Percentiles rank a stretch among this genome's conserved stretches.
Evolutionary conservation across 192 early-diverging fungal genomes (phyloP).

Genomic region (Rhizoclosmatium globosum): DNA sequence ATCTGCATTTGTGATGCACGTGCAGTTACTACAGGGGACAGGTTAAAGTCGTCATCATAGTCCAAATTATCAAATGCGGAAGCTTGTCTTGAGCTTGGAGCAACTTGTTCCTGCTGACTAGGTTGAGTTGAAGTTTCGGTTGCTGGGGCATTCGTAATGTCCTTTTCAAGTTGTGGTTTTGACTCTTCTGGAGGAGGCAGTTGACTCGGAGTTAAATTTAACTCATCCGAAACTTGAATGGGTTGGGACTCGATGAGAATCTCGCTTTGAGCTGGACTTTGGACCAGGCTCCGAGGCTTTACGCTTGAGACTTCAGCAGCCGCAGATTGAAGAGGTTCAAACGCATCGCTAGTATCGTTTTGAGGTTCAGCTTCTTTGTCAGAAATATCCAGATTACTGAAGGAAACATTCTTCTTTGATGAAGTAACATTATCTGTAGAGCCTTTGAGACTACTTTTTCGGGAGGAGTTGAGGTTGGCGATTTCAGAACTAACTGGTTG

Average conservation of each 20-base stretch:
- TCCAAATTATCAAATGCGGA: neutral
- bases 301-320: no score
- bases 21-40: neutral
- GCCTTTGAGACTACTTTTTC: constrained; percentile 6
- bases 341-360: neutral
- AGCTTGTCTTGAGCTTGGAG: no score
- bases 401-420: neutral
- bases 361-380: neutral
- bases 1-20: neutral
- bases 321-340: no score
- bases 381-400: neutral
- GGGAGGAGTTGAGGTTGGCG: neutral
- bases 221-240: no score
- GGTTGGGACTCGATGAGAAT: no score
- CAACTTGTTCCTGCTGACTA: no score
- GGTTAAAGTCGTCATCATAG: neutral
- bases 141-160: neutral
- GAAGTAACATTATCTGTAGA: neutral
- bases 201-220: no score
- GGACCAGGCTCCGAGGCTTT: no score
- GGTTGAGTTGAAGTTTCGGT: neutral
- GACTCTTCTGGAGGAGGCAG: no score
- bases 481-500: neutral
- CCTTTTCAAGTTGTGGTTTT: neutral
- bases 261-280: no score